Base-by-base conservation (phyloP, 306 rosid species). In the Herpetospermum pedunculosum region DNA sequence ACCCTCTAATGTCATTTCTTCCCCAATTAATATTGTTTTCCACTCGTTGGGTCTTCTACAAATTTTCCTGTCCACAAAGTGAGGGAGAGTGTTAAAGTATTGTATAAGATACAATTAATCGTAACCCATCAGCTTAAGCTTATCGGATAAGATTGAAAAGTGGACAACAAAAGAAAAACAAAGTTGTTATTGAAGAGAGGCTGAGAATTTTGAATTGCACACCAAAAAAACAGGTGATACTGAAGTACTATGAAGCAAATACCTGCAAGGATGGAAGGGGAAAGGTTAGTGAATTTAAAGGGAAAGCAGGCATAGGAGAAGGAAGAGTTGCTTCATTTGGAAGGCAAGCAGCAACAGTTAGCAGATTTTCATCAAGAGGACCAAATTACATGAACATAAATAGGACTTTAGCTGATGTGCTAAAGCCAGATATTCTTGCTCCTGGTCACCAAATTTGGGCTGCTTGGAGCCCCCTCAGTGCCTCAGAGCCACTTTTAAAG, bases 371-470 rank as follows among this genome's bases (percentile, higher is more conserved):
- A 60, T 86, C 96, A 35, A 89, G 97, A 57, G 97, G 98, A 44
- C 97, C 98, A 35, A 90, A 94, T 86, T 77, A 88, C 77, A 75
- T 80, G 30, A 88, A 94, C 81, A 44, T 5, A 1, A 59, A 76
- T 1, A 88, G 49, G 41, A 81, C 28, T 64, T 84, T 57, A 53
- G 78, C 83, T 46, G 96, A 91, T 82, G 89, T 94, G 2, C 86
- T 94, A 25, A 94, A 91, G 85, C 98, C 98, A 15, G 98, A 94
- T 77, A 74, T 94, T 84, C 87, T 94, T 75, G 95, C 96, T 43
- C 98, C 97, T 5, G 97, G 98, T 6, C 92, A 94, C 76, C 96
- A 89, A 83, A 75, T 94, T 43, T 91, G 98, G 98, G 98, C 86
- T 43, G 98, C 98, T 41, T 94, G 95, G 92, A 85, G 84, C 77